These are phyloP conservation scores for Entelexis sorbosivorans DNA, from an alignment of 1,139 yeast species.

Conservation along the genomic window DNA sequence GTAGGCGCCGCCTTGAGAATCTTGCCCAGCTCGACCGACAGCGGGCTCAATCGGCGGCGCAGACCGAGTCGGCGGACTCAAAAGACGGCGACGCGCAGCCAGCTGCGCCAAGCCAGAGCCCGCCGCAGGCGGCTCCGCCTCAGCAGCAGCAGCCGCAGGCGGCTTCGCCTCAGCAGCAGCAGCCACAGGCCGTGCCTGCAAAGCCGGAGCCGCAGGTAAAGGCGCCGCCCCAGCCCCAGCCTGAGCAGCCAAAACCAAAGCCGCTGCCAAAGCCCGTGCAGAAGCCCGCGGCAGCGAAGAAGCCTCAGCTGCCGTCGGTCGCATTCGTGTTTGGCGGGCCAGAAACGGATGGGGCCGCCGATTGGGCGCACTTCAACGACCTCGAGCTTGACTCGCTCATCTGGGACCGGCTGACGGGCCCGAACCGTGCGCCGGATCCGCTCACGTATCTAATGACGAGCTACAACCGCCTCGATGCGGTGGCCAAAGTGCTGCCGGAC, in stretches of 20 bases:
- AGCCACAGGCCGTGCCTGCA: neutral
- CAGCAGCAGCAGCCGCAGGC: neutral
- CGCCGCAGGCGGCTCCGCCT: neutral
- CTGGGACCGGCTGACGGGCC: conserved; percentile 10
- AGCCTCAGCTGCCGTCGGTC: neutral
- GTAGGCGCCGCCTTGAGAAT: conserved; percentile 18
- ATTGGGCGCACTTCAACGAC: conserved; percentile 1
- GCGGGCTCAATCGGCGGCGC: neutral
- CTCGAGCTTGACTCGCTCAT: conserved; percentile 9
- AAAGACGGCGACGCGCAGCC: neutral
- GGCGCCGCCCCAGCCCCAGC: neutral
- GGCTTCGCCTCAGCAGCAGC: neutral
- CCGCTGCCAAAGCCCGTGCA: neutral
- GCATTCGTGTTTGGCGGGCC: conserved; percentile 4
- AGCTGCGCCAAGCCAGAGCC: too few relatives aligned
- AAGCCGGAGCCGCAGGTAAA: neutral
- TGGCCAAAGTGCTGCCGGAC: conserved; percentile 2
- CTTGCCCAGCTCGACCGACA: conserved; percentile 11
- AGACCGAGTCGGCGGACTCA: neutral
- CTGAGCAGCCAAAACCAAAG: neutral
- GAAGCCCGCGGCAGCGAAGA: neutral
- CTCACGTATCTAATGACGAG: conserved; percentile 8
- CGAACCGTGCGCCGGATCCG: neutral
- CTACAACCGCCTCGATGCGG: conserved; percentile 7
- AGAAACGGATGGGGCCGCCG: neutral